phyloP scores from a whole-genome alignment of 768 basidiomycete species.

The Kwoniella newhampshirensis region DNA sequence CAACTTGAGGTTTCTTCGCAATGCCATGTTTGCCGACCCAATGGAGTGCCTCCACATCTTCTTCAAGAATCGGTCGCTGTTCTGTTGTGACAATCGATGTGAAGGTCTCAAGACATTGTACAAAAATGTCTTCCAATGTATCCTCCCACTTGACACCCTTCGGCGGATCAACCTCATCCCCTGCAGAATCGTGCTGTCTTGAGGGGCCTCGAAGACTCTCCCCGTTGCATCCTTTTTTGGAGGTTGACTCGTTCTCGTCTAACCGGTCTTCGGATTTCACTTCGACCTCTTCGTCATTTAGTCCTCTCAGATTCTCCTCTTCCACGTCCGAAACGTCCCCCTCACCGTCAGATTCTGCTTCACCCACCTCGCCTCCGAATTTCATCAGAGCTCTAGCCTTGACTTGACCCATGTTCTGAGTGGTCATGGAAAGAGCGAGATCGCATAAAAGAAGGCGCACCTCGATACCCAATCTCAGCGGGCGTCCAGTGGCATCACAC shows the following conservation, averaged over 20 bases:
- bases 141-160: conserved; percentile 28
- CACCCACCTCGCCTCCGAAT: not conserved
- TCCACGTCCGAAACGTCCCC: conserved; percentile 1
- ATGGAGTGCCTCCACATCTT: conserved; percentile 12
- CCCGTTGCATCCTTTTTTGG: no score
- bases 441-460: conserved; percentile 28
- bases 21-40: conserved; percentile 22
- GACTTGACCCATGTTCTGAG: conserved; percentile 18
- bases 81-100: conserved; percentile 8
- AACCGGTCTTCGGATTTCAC: conserved; percentile 9
- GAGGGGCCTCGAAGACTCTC: no score
- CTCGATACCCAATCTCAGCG: conserved; percentile 26
- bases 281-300: conserved; percentile 1
- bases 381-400: conserved; percentile 21
- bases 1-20: no score
- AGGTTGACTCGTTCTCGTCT: not conserved
- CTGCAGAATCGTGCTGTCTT: not conserved
- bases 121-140: conserved; percentile 16
- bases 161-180: not conserved
- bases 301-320: not conserved
- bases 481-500: conserved; percentile 20
- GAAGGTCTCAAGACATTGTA: conserved; percentile 14
- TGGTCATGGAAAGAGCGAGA: conserved; percentile 33
- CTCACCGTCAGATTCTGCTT: not conserved
- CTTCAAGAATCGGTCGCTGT: conserved; percentile 6